Conservation (phyloP, 208 protist species). For the Leishmania arabica region DNA sequence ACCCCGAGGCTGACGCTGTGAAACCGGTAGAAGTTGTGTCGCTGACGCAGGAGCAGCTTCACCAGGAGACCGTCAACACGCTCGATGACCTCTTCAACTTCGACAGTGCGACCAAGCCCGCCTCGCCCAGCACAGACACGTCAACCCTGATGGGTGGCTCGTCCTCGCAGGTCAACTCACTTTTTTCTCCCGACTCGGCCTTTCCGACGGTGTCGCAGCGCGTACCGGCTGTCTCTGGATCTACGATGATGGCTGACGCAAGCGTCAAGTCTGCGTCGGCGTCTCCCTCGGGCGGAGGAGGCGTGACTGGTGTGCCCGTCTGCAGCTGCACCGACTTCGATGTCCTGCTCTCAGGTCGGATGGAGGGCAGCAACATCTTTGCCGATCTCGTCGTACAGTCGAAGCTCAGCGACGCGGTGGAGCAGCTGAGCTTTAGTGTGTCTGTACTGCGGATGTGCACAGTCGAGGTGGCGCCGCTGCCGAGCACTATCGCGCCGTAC, state of each 20-base stretch:
- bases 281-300: not conserved
- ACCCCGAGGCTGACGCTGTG: constrained; percentile 28
- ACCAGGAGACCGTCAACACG: constrained; percentile 51
- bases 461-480: constrained; percentile 56
- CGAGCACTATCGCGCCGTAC: constrained; percentile 40
- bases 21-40: constrained; percentile 67
- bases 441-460: constrained; percentile 66
- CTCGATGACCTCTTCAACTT: constrained; percentile 81
- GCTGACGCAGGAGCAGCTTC: constrained; percentile 46
- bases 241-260: constrained; percentile 7
- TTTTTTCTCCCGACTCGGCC: not conserved
- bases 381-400: constrained; percentile 57
- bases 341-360: constrained; percentile 38
- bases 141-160: constrained; percentile 5
- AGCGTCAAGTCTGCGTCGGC: not conserved
- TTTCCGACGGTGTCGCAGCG: not conserved
- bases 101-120: constrained; percentile 30
- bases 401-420: constrained; percentile 26
- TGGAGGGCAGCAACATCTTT: constrained; percentile 22
- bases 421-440: constrained; percentile 69
- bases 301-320: constrained; percentile 28
- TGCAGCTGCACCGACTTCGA: constrained; percentile 60
- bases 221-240: not conserved
- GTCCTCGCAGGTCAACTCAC: constrained; percentile 3
- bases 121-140: constrained; percentile 6